These are phyloP conservation scores for Capronia coronata DNA, from an alignment of 2,329 filamentous ascomycete genomes.

Conservation along the genomic window DNA sequence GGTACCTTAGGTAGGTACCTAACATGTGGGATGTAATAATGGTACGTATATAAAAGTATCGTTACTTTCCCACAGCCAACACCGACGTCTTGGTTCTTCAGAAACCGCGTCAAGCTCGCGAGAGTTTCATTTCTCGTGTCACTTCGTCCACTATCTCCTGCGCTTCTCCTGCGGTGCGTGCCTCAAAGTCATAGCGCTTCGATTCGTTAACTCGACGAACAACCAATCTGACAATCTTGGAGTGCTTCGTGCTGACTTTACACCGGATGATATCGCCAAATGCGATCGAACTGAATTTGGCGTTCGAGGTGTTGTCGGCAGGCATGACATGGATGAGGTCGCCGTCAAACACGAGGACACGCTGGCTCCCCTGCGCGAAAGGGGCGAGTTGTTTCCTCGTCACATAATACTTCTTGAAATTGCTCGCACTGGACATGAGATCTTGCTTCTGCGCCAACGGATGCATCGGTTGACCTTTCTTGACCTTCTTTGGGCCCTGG, in stretches of 20 bases:
- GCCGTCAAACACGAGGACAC: constrained; percentile 57
- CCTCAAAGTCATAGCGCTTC: constrained; percentile 63
- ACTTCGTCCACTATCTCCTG: constrained; percentile 59
- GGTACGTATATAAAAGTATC: not conserved
- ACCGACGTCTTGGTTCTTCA: no score
- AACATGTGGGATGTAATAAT: no score
- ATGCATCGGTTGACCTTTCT: constrained; percentile 41
- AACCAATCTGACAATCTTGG: constrained; percentile 57
- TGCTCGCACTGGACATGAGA: constrained; percentile 37
- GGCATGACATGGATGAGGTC: constrained; percentile 63
- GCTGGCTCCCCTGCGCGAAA: constrained; percentile 55
- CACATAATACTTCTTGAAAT: constrained; percentile 58
- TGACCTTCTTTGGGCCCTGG: constrained; percentile 38
- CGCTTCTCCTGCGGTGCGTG: constrained; percentile 51
- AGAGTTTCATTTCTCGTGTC: constrained; percentile 47
- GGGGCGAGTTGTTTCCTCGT: constrained; percentile 60
- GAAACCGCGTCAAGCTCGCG: constrained; percentile 33
- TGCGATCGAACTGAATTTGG: constrained; percentile 56
- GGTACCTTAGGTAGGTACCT: no score
- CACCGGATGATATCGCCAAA: constrained; percentile 59
- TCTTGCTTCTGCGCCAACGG: constrained; percentile 45
- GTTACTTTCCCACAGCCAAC: not conserved
- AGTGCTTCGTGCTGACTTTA: constrained; percentile 59
- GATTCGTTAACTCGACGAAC: constrained; percentile 57
- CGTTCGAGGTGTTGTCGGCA: constrained; percentile 41